phyloP scores from a whole-genome alignment of 2,329 filamentous ascomycete genomes.

The Colletotrichum sp. region DNA sequence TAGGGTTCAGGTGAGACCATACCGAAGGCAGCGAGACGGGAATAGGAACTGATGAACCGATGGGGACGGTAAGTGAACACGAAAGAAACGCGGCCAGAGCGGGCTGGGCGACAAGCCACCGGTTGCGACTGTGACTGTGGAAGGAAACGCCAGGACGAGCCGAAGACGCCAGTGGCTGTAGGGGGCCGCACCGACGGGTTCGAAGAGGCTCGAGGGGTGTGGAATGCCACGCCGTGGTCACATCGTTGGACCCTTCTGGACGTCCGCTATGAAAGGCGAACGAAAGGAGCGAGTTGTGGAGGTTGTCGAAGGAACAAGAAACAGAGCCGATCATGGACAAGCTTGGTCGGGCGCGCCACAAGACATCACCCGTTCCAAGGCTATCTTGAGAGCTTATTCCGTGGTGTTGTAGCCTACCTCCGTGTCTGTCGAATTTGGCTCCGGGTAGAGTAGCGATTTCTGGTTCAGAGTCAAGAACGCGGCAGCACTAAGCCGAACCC shows the following conservation, averaged over 20 bases:
- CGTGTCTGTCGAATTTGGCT: neutral
- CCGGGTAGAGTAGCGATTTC: neutral
- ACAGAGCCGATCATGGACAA: neutral
- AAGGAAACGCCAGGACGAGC: neutral
- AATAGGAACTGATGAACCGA: conserved; percentile 1
- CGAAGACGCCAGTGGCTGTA: neutral
- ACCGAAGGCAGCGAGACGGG: conserved; percentile 11
- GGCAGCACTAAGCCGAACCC: neutral
- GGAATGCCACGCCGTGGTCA: neutral
- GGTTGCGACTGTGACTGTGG: conserved; percentile 1
- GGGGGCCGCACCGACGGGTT: conserved; percentile 2
- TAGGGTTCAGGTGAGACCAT: neutral
- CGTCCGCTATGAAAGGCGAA: neutral
- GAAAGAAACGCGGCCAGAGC: conserved; percentile 11
- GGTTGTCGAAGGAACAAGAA: neutral
- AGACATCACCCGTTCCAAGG: neutral
- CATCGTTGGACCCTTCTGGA: neutral
- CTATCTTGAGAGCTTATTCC: neutral
- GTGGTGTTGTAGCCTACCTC: neutral
- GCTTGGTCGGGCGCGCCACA: neutral
- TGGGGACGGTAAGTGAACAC: neutral
- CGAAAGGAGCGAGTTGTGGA: neutral
- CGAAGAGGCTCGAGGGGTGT: conserved; percentile 7
- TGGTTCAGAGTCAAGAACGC: neutral
- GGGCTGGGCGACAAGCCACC: neutral